A percentile compares a stretch with the other conserved stretches of the same genome.
phyloP scores from a whole-genome alignment of 208 protist genomes.

The Trypanosoma cruzi region DNA sequence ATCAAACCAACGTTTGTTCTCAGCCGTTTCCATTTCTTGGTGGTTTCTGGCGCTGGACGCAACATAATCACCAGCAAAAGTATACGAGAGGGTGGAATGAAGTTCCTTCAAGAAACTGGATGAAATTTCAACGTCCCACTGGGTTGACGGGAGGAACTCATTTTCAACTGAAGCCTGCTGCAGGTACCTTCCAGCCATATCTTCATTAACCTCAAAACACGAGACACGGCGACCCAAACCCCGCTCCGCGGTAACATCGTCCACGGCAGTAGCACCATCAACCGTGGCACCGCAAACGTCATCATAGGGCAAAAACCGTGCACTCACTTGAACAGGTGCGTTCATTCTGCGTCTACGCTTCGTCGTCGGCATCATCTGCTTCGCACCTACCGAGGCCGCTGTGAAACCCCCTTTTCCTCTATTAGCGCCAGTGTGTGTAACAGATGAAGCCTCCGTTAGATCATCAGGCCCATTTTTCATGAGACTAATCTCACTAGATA shows the following conservation, averaged over 20 bases:
- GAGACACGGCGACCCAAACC: not conserved
- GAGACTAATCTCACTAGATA: not conserved
- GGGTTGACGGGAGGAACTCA: not conserved
- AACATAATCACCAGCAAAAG: not conserved
- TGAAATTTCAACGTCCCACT: not conserved
- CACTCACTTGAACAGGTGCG: not conserved
- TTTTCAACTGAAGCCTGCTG: not conserved
- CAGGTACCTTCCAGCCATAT: not conserved
- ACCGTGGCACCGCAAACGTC: constrained; percentile 8
- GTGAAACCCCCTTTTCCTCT: not conserved
- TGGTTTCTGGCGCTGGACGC: not conserved
- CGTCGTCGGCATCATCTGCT: not conserved
- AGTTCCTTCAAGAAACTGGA: constrained; percentile 15
- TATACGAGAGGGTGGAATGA: not conserved
- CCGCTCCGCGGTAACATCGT: not conserved
- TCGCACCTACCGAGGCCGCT: not conserved
- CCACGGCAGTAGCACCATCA: not conserved
- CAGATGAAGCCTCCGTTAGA: not conserved
- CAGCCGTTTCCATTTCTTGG: not conserved
- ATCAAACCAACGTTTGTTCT: constrained; percentile 25
- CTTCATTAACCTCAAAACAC: not conserved
- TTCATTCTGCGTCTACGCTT: not conserved
- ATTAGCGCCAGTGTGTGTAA: not conserved
- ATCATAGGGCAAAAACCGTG: constrained; percentile 26
- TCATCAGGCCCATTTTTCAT: not conserved